phyloP scores from a whole-genome alignment of 1,284 basidiomycete genomes.

The Golubevia pallescens region DNA sequence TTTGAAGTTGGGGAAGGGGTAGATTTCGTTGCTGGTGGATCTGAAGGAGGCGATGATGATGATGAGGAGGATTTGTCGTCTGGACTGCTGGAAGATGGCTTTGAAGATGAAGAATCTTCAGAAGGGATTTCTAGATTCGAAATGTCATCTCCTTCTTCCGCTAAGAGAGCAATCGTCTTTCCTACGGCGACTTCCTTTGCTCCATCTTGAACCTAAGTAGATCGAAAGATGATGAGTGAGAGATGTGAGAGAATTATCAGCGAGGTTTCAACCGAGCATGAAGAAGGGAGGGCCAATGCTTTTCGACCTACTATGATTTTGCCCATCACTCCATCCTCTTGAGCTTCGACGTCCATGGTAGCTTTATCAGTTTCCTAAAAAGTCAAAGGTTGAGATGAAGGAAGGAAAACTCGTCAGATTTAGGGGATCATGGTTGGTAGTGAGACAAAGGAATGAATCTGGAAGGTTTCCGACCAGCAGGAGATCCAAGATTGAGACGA shows the following conservation, averaged over 20 bases:
- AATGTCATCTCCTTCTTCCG: conserved; percentile 66
- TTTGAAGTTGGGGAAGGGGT: conserved; percentile 3
- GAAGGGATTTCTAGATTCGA: conserved; percentile 50
- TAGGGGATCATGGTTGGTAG: too few relatives aligned
- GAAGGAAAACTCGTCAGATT: too few relatives aligned
- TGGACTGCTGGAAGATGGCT: conserved; percentile 8
- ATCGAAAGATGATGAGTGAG: too few relatives aligned
- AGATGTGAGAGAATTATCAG: neutral
- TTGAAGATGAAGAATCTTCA: conserved; percentile 16
- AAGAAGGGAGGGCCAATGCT: neutral
- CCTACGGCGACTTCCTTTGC: conserved; percentile 63
- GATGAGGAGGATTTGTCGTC: conserved; percentile 11
- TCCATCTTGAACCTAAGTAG: conserved; percentile 41
- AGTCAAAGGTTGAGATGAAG: too few relatives aligned
- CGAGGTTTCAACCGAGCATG: neutral
- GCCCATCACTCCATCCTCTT: conserved; percentile 66
- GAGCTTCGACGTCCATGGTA: conserved; percentile 66
- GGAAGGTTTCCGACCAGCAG: too few relatives aligned
- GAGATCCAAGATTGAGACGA: too few relatives aligned
- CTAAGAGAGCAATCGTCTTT: conserved; percentile 64
- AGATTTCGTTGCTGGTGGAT: conserved; percentile 5
- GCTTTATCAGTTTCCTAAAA: conserved; percentile 46
- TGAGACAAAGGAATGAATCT: too few relatives aligned
- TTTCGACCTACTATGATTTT: conserved; percentile 60
- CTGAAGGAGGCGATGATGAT: conserved; percentile 4